Conservation (phyloP, 106 monocot species). For the Acorus calamus region DNA sequence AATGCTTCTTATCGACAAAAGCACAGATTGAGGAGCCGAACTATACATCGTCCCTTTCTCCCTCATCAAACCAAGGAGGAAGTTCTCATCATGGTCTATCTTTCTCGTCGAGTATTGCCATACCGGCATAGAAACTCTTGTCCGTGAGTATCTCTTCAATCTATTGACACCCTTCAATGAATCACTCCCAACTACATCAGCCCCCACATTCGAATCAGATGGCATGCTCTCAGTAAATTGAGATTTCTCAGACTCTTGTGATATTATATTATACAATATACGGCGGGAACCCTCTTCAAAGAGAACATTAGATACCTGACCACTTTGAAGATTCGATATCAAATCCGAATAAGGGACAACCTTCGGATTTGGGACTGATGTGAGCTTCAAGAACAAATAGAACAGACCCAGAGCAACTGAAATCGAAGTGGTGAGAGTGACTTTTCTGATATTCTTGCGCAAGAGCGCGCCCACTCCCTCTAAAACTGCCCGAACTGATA, state of each 20-base stretch:
- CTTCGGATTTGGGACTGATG: slow-evolving; percentile 35
- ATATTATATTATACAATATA: slow-evolving; percentile 42
- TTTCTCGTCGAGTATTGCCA: slow-evolving; percentile 74
- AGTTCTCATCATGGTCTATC: slow-evolving; percentile 71
- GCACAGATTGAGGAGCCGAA: slow-evolving; percentile 68
- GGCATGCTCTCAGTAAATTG: background rate
- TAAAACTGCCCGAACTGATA: slow-evolving; percentile 15
- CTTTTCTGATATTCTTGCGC: slow-evolving; percentile 32
- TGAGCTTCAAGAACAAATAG: slow-evolving; percentile 38
- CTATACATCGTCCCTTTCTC: slow-evolving; percentile 63
- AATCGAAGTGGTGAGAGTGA: slow-evolving; percentile 16
- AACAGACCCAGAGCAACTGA: slow-evolving; percentile 41
- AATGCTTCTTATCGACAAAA: slow-evolving; percentile 36
- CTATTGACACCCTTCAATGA: background rate
- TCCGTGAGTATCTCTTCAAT: background rate
- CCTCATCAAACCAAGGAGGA: slow-evolving; percentile 73
- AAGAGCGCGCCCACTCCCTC: slow-evolving; percentile 10
- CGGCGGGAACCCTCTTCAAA: slow-evolving; percentile 86
- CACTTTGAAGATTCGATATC: slow-evolving; percentile 42
- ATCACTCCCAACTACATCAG: background rate
- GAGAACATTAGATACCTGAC: slow-evolving; percentile 36
- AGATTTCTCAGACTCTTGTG: slow-evolving; percentile 10
- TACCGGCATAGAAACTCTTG: slow-evolving; percentile 15
- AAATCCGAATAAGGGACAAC: slow-evolving; percentile 76
- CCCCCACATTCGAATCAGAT: background rate